Evolutionary conservation across 257 asterid species (phyloP), one percentile per base, ranked within the genome.

Genomic region (Solanum pennellii): DNA sequence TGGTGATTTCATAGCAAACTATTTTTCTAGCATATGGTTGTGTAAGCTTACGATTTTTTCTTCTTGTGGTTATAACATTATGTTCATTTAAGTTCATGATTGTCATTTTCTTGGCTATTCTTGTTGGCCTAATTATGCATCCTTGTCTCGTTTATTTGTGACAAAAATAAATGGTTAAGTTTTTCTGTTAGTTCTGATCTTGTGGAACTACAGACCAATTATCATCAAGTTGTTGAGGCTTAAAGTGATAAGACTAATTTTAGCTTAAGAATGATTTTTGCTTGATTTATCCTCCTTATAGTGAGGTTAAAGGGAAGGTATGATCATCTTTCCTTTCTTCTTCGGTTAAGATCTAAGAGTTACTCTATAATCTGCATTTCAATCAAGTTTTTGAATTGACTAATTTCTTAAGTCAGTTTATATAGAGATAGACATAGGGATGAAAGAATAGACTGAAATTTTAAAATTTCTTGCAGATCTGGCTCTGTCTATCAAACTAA

Each of bases 31-130:
- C 37, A 35, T 35, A 35, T 35, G 37, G 37, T 35, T 35, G 37
- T 35, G 5, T 35, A 35, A 35, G 37, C 37, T 35, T 35, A 3
- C 4, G 5, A 7, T 3, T 90, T 15, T 87, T 92, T 25, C 91
- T 93, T 84, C 59, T 90, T 84, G 93, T 93, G 87, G 95, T 94
- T 83, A 60, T 94, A 47, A 88, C 60, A 13, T 56, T 93, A 33
- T 93, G 94, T 49, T 89, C 94, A 66, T 49, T 31, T 49, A 93
- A 93, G 89, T 92, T 94, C 66, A 89, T 94, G 92, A 75, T 86
- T 86, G 39, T 94, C 23, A 92, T 94, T 91, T 86, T 92, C 33
- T 11, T 91, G 33, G 94, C 93, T 3, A 77, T 92, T 35, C 31
- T 91, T n/a, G 21, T 91, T 31, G 96, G 97, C 75, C 88, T 92